Evolutionary conservation across 2,329 filamentous ascomycete species (phyloP).

Genomic region (Tolypocladium pustulatum): DNA sequence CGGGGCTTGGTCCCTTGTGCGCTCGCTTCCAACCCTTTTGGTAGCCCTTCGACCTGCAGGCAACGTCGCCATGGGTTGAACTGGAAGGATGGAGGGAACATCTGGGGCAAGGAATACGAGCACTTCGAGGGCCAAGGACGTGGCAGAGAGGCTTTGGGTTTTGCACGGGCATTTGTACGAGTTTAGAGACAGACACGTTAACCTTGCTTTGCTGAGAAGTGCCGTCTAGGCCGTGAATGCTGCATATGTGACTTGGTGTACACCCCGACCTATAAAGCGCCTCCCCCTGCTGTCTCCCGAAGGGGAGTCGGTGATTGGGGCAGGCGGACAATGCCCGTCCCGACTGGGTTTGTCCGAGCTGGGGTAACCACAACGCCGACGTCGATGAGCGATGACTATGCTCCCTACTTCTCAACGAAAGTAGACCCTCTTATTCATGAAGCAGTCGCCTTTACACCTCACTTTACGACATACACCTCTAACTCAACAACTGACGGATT

Average conservation of each 20-base stretch:
- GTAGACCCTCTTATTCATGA: neutral
- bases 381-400: neutral
- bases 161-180: conserved; percentile 2
- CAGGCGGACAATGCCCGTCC: no score
- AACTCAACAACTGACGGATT: neutral
- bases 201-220: conserved; percentile 1
- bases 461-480: neutral
- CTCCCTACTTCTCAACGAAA: neutral
- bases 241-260: neutral
- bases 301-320: no score
- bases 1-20: neutral
- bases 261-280: neutral
- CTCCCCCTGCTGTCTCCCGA: neutral
- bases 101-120: neutral
- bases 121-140: neutral
- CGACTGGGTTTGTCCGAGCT: neutral
- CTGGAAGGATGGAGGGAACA: neutral
- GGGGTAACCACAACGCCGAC: neutral
- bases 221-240: neutral
- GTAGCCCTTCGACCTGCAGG: neutral
- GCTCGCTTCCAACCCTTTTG: neutral
- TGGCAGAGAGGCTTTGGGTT: neutral
- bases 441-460: neutral
- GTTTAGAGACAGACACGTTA: neutral
- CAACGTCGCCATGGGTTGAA: neutral